Conservation (phyloP, 2,329 filamentous ascomycete genomes). For the Fusarium sp. region DNA sequence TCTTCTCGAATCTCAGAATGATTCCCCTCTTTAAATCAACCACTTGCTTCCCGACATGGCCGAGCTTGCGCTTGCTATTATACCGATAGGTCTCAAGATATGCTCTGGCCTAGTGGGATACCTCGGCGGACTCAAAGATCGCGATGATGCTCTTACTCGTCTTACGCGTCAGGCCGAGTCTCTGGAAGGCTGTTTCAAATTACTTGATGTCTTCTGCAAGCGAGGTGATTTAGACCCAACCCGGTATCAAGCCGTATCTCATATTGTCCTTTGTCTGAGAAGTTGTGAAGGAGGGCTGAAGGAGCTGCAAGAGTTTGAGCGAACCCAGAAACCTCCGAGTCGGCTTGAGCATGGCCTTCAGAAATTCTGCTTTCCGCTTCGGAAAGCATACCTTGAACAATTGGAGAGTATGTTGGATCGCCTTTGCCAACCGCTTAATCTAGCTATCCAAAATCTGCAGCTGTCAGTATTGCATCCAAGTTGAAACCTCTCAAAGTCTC, state of each 20-base stretch:
- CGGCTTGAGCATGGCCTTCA: background rate
- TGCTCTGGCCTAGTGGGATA: background rate
- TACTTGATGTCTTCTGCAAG: background rate
- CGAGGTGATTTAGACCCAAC: background rate
- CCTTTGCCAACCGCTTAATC: background rate
- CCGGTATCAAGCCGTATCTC: background rate
- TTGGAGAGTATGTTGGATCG: background rate
- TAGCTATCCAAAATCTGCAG: background rate
- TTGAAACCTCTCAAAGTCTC: rapidly evolving
- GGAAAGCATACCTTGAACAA: background rate
- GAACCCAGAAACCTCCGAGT: background rate
- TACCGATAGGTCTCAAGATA: background rate
- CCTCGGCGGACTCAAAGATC: background rate
- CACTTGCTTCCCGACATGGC: background rate
- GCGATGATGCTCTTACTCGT: background rate
- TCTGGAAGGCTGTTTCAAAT: background rate
- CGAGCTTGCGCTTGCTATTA: constrained; percentile 1
- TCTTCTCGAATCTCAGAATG: no score
- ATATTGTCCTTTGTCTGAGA: background rate
- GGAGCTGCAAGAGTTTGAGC: background rate
- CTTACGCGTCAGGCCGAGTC: background rate
- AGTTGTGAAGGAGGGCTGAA: background rate
- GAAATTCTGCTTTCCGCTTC: background rate
- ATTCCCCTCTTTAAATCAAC: background rate
- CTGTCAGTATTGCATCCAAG: background rate